These are phyloP conservation scores for Dactylonectria estremocensis DNA, from an alignment of 2,329 filamentous ascomycete genomes.

Conservation along the genomic window DNA sequence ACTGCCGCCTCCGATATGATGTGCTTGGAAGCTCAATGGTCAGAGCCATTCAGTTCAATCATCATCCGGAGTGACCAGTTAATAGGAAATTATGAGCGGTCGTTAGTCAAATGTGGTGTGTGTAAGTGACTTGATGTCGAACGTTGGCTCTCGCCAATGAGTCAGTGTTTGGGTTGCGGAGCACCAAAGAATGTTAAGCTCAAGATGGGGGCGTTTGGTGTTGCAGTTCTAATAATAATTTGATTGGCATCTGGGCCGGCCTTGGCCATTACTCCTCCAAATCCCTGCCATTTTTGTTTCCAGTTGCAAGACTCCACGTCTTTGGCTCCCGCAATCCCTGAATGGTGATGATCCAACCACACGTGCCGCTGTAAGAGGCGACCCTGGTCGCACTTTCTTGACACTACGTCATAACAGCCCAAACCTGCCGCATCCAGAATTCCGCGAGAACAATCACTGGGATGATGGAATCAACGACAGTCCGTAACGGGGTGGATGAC, in stretches of 20 bases:
- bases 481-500: neutral
- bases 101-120: too few relatives aligned
- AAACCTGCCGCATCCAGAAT: slow-evolving; percentile 1
- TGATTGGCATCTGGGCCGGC: too few relatives aligned
- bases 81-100: too few relatives aligned
- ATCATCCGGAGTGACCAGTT: too few relatives aligned
- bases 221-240: neutral
- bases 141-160: neutral
- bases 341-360: neutral
- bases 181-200: too few relatives aligned
- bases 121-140: too few relatives aligned
- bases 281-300: neutral
- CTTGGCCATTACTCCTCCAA: neutral
- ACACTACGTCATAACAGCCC: slow-evolving; percentile 8
- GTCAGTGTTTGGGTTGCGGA: too few relatives aligned
- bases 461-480: too few relatives aligned
- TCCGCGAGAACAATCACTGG: neutral
- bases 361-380: neutral
- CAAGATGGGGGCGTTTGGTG: neutral
- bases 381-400: slow-evolving; percentile 9
- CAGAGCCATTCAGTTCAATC: too few relatives aligned
- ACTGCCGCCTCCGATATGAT: too few relatives aligned
- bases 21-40: too few relatives aligned
- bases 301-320: neutral
- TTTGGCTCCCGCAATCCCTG: neutral